A percentile compares a stretch with the other conserved stretches of the same genome.
These are phyloP conservation scores for Pythium myriotylum DNA, from an alignment of 352 stramenopile genomes.

Conservation along the genomic window DNA sequence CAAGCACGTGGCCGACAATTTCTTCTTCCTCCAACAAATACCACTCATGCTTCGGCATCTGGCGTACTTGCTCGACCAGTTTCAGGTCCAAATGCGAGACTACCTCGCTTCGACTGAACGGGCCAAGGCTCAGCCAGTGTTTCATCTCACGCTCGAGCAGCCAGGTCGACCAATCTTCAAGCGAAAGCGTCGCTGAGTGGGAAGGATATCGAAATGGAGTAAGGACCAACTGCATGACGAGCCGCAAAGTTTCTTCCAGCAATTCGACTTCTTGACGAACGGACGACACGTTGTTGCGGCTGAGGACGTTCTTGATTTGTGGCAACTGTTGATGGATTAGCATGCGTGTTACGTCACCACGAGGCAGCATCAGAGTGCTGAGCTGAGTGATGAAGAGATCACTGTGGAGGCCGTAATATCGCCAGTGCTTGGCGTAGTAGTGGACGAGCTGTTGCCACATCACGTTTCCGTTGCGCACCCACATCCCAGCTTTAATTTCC, in stretches of 20 bases:
- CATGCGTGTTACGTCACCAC: conserved; percentile 53
- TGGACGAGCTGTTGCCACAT: conserved; percentile 84
- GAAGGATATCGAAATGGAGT: conserved; percentile 49
- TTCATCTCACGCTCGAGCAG: conserved; percentile 73
- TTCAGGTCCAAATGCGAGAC: conserved; percentile 67
- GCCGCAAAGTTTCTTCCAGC: conserved; percentile 62
- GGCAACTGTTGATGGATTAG: conserved; percentile 58
- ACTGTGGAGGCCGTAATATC: conserved; percentile 71
- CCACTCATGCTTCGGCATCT: conserved; percentile 51
- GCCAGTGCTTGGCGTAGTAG: conserved; percentile 84
- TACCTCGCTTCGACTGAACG: conserved; percentile 72
- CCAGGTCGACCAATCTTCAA: conserved; percentile 36
- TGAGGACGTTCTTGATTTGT: conserved; percentile 19
- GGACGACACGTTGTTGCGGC: conserved; percentile 25
- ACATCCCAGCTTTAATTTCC: conserved; percentile 75
- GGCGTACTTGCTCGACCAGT: conserved; percentile 77
- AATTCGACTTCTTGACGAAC: conserved; percentile 54
- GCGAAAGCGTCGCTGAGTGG: conserved; percentile 21
- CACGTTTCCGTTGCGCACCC: conserved; percentile 76
- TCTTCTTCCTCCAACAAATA: conserved; percentile 75
- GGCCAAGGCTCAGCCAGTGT: conserved; percentile 75
- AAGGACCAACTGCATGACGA: conserved; percentile 64
- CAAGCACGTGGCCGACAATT: conserved; percentile 68
- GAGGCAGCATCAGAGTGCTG: conserved; percentile 49
- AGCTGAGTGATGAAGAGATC: conserved; percentile 76